These are phyloP conservation scores for Penicillium hesseltinei DNA, from an alignment of 2,329 filamentous ascomycete genomes.

Conservation along the genomic window DNA sequence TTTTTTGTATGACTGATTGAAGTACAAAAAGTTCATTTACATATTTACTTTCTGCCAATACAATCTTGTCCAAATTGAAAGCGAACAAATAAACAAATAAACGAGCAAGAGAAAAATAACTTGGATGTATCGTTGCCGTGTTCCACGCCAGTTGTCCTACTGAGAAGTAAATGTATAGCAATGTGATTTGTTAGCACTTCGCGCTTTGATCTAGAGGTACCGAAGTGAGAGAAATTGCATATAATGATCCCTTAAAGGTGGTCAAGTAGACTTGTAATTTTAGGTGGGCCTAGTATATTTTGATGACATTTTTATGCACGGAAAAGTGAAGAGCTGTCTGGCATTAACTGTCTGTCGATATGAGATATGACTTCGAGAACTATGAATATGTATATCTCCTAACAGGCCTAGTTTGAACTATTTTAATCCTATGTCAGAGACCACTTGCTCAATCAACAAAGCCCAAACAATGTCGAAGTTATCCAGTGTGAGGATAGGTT, in stretches of 20 bases:
- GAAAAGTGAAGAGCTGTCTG: background rate
- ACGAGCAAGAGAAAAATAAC: background rate
- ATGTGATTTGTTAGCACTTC: background rate
- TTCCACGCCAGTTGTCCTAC: background rate
- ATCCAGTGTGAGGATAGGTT: too few species aligned
- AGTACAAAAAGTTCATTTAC: slow-evolving; percentile 20
- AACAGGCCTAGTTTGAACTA: background rate
- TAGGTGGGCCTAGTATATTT: background rate
- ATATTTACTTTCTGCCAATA: slow-evolving; percentile 13
- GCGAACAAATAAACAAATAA: background rate
- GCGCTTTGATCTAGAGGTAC: background rate
- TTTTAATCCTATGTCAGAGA: background rate
- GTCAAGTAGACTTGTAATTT: background rate
- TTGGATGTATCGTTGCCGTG: background rate
- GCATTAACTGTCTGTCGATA: too few species aligned
- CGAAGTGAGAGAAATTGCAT: background rate
- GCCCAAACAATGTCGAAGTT: background rate
- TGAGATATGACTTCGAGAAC: background rate
- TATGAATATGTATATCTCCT: background rate
- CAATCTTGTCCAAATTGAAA: background rate
- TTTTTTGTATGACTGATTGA: slow-evolving; percentile 14
- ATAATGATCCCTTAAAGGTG: background rate
- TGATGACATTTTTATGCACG: background rate
- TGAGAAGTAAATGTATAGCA: background rate
- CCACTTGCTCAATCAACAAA: background rate